Evolutionary conservation across 305 asterid genomes (phyloP).

Genomic region (Fraxinus latifolia): DNA sequence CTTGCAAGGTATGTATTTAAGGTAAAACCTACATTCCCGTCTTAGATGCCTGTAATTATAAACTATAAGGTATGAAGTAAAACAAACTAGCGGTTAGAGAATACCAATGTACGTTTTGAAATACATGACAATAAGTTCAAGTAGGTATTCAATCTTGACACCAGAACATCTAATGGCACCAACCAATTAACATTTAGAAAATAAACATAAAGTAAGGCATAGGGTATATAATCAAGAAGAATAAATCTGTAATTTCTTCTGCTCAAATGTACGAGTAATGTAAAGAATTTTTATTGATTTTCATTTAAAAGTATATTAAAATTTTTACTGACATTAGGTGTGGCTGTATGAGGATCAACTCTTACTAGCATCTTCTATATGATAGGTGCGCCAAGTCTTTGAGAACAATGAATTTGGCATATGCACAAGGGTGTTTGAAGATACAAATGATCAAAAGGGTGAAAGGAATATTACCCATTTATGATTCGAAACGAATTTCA

Average conservation of each 20-base stretch:
- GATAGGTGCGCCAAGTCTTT: neutral
- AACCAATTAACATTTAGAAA: neutral
- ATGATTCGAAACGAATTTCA: neutral
- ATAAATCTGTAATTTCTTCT: neutral
- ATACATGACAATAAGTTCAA: neutral
- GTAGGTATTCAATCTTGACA: neutral
- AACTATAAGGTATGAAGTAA: constrained; percentile 10
- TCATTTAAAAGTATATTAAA: neutral
- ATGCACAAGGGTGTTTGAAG: neutral
- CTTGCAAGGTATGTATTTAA: constrained; percentile 63
- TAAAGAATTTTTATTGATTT: neutral
- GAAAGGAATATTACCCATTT: neutral
- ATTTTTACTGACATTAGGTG: neutral
- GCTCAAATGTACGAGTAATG: neutral
- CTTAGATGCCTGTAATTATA: constrained; percentile 57
- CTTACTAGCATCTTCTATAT: neutral
- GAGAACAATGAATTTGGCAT: neutral
- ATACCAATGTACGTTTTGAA: neutral
- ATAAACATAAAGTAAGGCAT: neutral
- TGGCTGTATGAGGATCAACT: neutral
- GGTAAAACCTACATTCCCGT: constrained; percentile 56
- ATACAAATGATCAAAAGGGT: neutral
- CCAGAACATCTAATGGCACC: neutral
- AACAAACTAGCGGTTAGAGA: neutral
- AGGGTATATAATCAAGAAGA: neutral